Conservation (phyloP, 2,329 filamentous ascomycete genomes). For the Grosmannia penicillata region DNA sequence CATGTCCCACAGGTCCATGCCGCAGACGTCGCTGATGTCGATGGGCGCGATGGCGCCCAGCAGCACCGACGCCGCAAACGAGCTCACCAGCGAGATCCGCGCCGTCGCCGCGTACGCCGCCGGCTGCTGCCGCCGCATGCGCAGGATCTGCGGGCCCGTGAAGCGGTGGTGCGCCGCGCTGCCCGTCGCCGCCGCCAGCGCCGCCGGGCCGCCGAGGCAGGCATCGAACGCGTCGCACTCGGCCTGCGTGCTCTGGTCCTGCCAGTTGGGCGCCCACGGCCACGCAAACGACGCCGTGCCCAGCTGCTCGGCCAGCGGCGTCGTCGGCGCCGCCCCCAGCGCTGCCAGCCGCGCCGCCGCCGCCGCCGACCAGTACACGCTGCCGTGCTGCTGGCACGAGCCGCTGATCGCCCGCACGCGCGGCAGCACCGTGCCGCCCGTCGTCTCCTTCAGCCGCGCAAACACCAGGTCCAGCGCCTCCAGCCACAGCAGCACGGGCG, state of each 20-base stretch:
- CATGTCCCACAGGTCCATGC: constrained; percentile 96
- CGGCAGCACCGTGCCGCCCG: constrained; percentile 47
- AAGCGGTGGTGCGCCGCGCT: constrained; percentile 95
- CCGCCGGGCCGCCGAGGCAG: constrained; percentile 48
- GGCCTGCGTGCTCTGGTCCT: constrained; percentile 84
- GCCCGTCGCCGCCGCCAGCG: constrained; percentile 67
- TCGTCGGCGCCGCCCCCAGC: constrained; percentile 32
- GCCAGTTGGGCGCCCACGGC: constrained; percentile 89
- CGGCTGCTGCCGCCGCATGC: constrained; percentile 67
- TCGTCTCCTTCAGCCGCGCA: constrained; percentile 50
- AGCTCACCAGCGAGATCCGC: constrained; percentile 86
- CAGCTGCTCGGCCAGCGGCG: constrained; percentile 59
- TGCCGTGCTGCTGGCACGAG: constrained; percentile 94
- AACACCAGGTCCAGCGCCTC: constrained; percentile 84
- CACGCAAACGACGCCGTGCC: constrained; percentile 55
- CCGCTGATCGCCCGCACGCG: constrained; percentile 73
- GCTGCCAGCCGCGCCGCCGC: constrained; percentile 49
- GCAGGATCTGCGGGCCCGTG: constrained; percentile 91
- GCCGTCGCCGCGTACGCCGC: constrained; percentile 66
- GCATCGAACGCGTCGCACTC: constrained; percentile 84
- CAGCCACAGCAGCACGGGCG: constrained; percentile 87
- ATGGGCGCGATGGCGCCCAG: constrained; percentile 75
- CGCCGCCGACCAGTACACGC: constrained; percentile 73
- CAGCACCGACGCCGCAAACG: constrained; percentile 84
- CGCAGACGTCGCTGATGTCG: constrained; percentile 87